Percentiles rank a stretch among this genome's conserved stretches.
phyloP scores from a whole-genome alignment of 2,329 filamentous ascomycete species.

The Didymellaceae sp. region DNA sequence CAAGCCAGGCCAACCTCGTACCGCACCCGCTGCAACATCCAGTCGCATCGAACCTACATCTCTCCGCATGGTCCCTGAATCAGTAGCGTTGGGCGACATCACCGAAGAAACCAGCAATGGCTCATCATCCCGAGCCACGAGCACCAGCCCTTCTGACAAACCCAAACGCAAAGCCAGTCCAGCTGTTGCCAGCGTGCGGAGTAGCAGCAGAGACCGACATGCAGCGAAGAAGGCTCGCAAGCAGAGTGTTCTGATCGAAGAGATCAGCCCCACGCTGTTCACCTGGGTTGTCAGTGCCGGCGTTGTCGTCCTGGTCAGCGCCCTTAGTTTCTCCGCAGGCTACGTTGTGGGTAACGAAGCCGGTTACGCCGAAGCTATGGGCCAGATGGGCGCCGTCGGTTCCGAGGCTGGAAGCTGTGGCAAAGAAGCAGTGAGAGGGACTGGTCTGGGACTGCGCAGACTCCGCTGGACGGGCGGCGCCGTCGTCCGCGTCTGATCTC shows the following conservation, averaged over 20 bases:
- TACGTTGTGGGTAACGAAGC: constrained; percentile 67
- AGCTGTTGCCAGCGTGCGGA: constrained; percentile 40
- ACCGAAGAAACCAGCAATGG: constrained; percentile 36
- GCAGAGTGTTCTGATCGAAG: constrained; percentile 43
- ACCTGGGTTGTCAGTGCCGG: constrained; percentile 71
- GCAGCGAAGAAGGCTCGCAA: constrained; percentile 53
- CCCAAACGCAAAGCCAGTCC: constrained; percentile 55
- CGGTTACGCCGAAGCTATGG: constrained; percentile 58
- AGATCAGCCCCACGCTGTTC: constrained; percentile 65
- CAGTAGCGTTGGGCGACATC: constrained; percentile 60
- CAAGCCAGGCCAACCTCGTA: constrained; percentile 59
- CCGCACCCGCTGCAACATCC: constrained; percentile 42
- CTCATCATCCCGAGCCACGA: constrained; percentile 36
- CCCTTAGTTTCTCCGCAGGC: constrained; percentile 69
- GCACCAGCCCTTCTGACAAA: constrained; percentile 45
- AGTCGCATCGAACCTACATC: constrained; percentile 57
- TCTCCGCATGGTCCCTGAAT: constrained; percentile 66
- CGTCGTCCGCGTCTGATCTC: constrained; percentile 22
- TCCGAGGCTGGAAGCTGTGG: constrained; percentile 42
- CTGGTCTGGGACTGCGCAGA: constrained; percentile 41
- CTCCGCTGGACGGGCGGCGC: constrained; percentile 41
- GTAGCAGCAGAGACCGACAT: constrained; percentile 54
- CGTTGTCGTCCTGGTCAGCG: constrained; percentile 68
- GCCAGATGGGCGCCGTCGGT: constrained; percentile 38
- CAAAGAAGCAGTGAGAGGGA: constrained; percentile 41